Conservation (phyloP, 2,329 filamentous ascomycete genomes). For the Scolecobasidium constrictum region DNA sequence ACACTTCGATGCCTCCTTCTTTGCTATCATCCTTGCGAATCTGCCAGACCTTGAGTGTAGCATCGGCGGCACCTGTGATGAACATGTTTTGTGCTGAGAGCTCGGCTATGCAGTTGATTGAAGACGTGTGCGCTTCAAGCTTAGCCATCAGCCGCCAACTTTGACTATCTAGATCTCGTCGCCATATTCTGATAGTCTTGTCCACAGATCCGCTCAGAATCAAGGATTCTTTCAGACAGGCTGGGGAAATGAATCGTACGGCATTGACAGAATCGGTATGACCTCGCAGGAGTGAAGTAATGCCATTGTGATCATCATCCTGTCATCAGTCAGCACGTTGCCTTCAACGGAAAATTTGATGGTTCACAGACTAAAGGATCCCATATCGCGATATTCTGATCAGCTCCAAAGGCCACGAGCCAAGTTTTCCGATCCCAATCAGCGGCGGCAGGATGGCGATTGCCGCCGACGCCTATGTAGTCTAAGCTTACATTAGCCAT, state of each 20-base stretch:
- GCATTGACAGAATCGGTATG: slow-evolving; percentile 75
- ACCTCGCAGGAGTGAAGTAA: slow-evolving; percentile 57
- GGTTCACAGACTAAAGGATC: slow-evolving; percentile 51
- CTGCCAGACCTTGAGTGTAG: slow-evolving; percentile 56
- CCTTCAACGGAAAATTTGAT: not conserved
- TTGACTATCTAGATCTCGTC: slow-evolving; percentile 4
- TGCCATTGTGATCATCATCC: slow-evolving; percentile 41
- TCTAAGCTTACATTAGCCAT: slow-evolving; percentile 20
- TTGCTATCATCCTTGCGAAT: slow-evolving; percentile 31
- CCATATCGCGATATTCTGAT: slow-evolving; percentile 85
- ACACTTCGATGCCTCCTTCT: slow-evolving; percentile 20
- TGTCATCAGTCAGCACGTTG: slow-evolving; percentile 15
- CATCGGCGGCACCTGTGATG: slow-evolving; percentile 52
- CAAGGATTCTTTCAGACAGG: slow-evolving; percentile 38
- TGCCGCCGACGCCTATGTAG: slow-evolving; percentile 70
- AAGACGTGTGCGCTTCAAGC: slow-evolving; percentile 56
- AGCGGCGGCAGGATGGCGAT: slow-evolving; percentile 77
- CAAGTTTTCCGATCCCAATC: slow-evolving; percentile 69
- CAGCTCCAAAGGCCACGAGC: slow-evolving; percentile 76
- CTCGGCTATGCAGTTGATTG: slow-evolving; percentile 55
- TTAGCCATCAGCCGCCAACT: slow-evolving; percentile 35
- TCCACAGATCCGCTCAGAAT: slow-evolving; percentile 77
- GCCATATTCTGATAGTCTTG: slow-evolving; percentile 59
- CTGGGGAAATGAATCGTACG: slow-evolving; percentile 60
- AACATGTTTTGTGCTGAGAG: slow-evolving; percentile 37